Conservation (phyloP, 2,329 filamentous ascomycete species). For the Pseudogymnoascus sp. region DNA sequence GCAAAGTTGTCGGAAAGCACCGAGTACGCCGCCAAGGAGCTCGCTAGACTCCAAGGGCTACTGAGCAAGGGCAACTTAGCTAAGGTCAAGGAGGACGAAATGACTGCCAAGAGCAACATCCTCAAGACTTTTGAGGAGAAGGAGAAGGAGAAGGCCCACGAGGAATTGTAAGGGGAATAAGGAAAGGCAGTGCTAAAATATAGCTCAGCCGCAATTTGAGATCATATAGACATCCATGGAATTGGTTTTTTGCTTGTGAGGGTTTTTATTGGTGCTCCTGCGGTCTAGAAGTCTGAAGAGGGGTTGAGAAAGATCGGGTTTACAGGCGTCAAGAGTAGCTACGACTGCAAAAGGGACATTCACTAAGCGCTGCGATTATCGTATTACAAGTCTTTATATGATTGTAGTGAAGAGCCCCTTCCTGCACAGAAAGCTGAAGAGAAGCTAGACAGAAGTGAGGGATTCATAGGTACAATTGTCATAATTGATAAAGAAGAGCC, state of each 20-base stretch:
- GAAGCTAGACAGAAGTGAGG: not conserved
- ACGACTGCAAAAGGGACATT: not conserved
- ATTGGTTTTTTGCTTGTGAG: not conserved
- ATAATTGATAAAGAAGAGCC: too few relatives aligned
- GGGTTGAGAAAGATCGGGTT: not conserved
- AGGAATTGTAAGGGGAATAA: not conserved
- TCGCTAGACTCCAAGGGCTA: slow-evolving; percentile 68
- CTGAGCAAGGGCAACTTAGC: slow-evolving; percentile 80
- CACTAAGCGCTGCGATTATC: not conserved
- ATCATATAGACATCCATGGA: not conserved
- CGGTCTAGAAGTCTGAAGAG: not conserved
- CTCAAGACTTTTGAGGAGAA: slow-evolving; percentile 65
- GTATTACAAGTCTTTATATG: not conserved
- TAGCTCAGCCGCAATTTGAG: slow-evolving; percentile 30
- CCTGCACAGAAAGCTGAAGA: not conserved
- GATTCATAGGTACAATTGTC: not conserved
- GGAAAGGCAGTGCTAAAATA: not conserved
- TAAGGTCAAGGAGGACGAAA: slow-evolving; percentile 78
- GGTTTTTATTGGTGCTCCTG: not conserved
- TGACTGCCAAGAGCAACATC: slow-evolving; percentile 81
- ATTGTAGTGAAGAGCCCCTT: not conserved
- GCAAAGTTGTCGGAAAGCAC: slow-evolving; percentile 74
- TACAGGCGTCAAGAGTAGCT: not conserved
- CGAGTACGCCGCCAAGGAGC: slow-evolving; percentile 77
- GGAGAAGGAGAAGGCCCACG: slow-evolving; percentile 48